Evolutionary conservation across 768 basidiomycete genomes (phyloP).

Genomic region (Dioszegia crocea): DNA sequence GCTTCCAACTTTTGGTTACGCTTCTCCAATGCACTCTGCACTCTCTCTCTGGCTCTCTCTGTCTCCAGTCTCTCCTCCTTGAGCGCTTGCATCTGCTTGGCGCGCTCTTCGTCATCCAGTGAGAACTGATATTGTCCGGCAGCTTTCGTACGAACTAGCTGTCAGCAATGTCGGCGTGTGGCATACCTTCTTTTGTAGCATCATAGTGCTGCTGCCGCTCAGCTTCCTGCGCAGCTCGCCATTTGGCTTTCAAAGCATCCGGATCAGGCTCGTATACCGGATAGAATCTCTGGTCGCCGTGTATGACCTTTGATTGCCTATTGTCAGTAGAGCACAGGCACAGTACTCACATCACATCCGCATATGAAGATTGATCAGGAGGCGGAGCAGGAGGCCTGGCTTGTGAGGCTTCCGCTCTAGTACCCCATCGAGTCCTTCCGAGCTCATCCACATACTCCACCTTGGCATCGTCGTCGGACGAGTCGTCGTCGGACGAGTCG

Average conservation of each 20-base stretch:
- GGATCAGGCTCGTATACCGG: conserved; percentile 80
- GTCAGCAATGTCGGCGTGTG: neutral
- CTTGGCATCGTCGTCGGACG: conserved; percentile 38
- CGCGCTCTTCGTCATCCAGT: conserved; percentile 71
- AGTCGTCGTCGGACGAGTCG: conserved; percentile 30
- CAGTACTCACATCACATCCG: conserved; percentile 43
- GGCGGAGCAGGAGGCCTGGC: conserved; percentile 9
- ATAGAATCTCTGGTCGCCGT: conserved; percentile 69
- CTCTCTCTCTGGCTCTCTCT: conserved; percentile 54
- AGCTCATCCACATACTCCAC: conserved; percentile 49
- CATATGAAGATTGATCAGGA: conserved; percentile 31
- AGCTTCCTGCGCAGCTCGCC: conserved; percentile 64
- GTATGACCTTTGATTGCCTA: conserved; percentile 47
- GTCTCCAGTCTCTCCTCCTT: conserved; percentile 67
- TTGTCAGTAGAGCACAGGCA: neutral
- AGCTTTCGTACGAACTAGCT: conserved; percentile 68
- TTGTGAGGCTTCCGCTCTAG: conserved; percentile 37
- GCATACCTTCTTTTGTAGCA: conserved; percentile 60
- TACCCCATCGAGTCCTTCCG: conserved; percentile 43
- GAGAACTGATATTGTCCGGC: conserved; percentile 93
- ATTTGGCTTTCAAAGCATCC: conserved; percentile 53
- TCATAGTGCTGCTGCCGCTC: conserved; percentile 81
- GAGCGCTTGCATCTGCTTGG: conserved; percentile 77
- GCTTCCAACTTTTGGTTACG: conserved; percentile 42
- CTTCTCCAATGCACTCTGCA: conserved; percentile 32